Evolutionary conservation across 176 grass and related monocot species (phyloP).

Genomic region (Themeda triandra): DNA sequence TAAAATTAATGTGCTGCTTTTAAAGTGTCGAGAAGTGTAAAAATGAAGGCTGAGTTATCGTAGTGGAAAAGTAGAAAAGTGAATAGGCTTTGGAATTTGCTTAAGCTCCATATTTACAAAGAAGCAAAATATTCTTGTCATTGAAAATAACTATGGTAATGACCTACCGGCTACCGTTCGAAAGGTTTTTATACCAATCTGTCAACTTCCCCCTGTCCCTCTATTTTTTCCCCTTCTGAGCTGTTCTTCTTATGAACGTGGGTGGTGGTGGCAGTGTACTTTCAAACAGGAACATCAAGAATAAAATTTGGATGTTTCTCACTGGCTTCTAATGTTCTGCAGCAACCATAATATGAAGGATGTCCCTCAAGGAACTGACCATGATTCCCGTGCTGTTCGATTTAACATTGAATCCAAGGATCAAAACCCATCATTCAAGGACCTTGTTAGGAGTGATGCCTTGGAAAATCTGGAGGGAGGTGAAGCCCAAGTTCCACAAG

Average conservation of each 20-base stretch:
- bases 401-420: conserved; percentile 57
- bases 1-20: neutral
- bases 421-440: conserved; percentile 68
- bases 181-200: neutral
- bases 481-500: conserved; percentile 50
- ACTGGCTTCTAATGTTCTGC: conserved; percentile 11
- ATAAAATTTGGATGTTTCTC: conserved; percentile 6
- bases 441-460: conserved; percentile 39
- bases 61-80: neutral
- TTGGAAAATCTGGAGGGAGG: conserved; percentile 54
- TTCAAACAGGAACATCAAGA: neutral
- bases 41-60: neutral
- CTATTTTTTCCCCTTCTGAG: neutral
- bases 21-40: neutral
- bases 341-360: conserved; percentile 33
- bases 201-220: neutral
- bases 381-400: conserved; percentile 39
- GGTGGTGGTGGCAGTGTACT: neutral
- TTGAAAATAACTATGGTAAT: neutral
- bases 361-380: conserved; percentile 25
- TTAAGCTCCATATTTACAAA: conserved; percentile 21
- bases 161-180: neutral
- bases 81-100: neutral
- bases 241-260: neutral
- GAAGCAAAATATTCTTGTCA: neutral